These are phyloP conservation scores for Benincasa hispida DNA, from an alignment of 306 rosid genomes.

Conservation along the genomic window DNA sequence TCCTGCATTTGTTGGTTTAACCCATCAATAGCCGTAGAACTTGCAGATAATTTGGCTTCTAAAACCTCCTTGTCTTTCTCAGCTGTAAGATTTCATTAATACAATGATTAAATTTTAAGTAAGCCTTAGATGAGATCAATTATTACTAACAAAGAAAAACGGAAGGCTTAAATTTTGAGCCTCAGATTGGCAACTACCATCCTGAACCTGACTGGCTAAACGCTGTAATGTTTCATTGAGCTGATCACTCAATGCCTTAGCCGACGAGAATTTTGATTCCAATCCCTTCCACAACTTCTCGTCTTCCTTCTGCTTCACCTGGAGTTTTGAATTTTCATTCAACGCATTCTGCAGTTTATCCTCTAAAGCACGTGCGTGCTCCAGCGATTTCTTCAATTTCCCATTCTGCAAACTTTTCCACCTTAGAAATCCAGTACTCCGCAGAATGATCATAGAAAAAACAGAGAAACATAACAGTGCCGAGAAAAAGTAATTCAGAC, in stretches of 20 bases:
- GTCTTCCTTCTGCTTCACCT: slow-evolving; percentile 89
- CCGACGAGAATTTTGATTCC: slow-evolving; percentile 80
- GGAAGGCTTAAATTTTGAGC: background rate
- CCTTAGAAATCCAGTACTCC: background rate
- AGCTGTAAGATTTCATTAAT: slow-evolving; percentile 29
- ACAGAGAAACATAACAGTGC: background rate
- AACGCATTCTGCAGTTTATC: slow-evolving; percentile 75
- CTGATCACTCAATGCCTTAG: slow-evolving; percentile 70
- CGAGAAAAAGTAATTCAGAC: background rate
- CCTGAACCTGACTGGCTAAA: slow-evolving; percentile 66
- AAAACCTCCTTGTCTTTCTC: slow-evolving; percentile 63
- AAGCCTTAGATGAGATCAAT: background rate
- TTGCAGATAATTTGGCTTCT: slow-evolving; percentile 54
- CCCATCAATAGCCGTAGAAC: slow-evolving; percentile 48
- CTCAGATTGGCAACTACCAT: slow-evolving; percentile 30
- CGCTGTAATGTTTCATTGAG: slow-evolving; percentile 71
- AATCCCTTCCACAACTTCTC: slow-evolving; percentile 82
- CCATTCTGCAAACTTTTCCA: slow-evolving; percentile 35
- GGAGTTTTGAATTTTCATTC: slow-evolving; percentile 79
- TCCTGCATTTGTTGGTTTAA: slow-evolving; percentile 61
- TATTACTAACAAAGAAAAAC: background rate
- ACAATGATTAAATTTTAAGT: background rate
- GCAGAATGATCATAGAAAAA: background rate
- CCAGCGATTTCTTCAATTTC: slow-evolving; percentile 69
- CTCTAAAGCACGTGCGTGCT: slow-evolving; percentile 50